phyloP scores from a whole-genome alignment of 2,329 filamentous ascomycete species.

The Ophiocordyceps camponoti-floridani region DNA sequence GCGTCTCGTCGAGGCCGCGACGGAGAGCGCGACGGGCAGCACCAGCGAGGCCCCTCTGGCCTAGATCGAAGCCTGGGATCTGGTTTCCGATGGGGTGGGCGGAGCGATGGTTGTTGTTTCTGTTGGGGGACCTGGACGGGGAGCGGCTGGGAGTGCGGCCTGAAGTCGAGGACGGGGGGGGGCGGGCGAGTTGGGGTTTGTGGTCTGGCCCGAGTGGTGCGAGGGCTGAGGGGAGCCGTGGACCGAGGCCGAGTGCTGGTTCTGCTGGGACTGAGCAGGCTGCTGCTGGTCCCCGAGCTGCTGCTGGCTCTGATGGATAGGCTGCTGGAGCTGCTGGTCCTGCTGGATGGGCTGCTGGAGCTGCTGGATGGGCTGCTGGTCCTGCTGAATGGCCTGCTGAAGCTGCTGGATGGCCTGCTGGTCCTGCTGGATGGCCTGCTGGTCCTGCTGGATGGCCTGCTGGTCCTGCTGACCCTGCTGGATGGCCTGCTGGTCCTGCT shows the following conservation, averaged over 20 bases:
- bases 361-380: background rate
- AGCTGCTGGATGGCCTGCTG: background rate
- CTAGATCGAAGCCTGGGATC: conserved; percentile 7
- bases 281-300: background rate
- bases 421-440: conserved; percentile 4
- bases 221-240: conserved; percentile 3
- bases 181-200: too few relatives aligned
- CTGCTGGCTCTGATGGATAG: background rate
- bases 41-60: conserved; percentile 14
- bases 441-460: conserved; percentile 6
- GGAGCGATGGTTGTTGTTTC: too few relatives aligned
- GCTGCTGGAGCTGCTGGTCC: background rate
- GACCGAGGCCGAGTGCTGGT: background rate
- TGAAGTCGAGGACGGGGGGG: too few relatives aligned
- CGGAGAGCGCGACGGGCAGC: conserved; percentile 8
- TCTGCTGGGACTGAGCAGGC: background rate
- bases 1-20: conserved; percentile 18
- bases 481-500: background rate
- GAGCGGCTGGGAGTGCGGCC: too few relatives aligned
- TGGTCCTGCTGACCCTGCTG: too few relatives aligned
- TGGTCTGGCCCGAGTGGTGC: background rate
- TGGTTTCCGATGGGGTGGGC: too few relatives aligned
- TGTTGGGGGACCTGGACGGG: too few relatives aligned
- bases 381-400: background rate
- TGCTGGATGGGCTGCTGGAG: background rate